Evolutionary conservation across 495 filamentous ascomycete species (phyloP), one percentile per base, ranked within the genome.

Genomic region (Bacidia gigantensis): DNA sequence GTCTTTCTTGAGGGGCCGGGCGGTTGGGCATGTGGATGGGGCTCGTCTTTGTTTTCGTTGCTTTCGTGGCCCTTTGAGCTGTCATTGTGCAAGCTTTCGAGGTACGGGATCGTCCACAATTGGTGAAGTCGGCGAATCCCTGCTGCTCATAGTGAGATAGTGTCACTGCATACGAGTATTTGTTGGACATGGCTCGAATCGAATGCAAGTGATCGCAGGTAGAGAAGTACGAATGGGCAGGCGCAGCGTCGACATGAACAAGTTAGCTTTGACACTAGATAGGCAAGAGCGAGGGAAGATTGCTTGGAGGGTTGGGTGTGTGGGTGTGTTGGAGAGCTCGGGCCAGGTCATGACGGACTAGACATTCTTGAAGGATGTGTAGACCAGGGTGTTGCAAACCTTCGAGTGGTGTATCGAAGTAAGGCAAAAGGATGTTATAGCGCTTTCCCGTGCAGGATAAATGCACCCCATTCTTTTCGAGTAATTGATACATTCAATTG

Each of bases 161-260:
- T 21, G 60, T 56, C 45, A 55, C 47, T 17, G 55, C 50, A 32
- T 61, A 56, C 0, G 60, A 63, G 39, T 61, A 61, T 46, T 55
- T 61, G 45, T 46, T 56, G 12, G 59, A 58, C 60, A 63, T 63
- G n/a, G n/a, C n/a, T n/a, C n/a, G n/a, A n/a, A n/a, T n/a, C n/a
- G n/a, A n/a, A n/a, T n/a, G n/a, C n/a, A n/a, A n/a, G n/a, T n/a
- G n/a, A n/a, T n/a, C n/a, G n/a, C n/a, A n/a, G n/a, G n/a, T n/a
- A n/a, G n/a, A n/a, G n/a, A n/a, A n/a, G n/a, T n/a, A n/a, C n/a
- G n/a, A n/a, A n/a, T n/a, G n/a, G n/a, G n/a, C n/a, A n/a, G n/a
- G n/a, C n/a, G n/a, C n/a, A n/a, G n/a, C n/a, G n/a, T n/a, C 32
- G 32, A 39, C n/a, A 39, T 39, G 32, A 39, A 39, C n/a, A n/a